These are phyloP conservation scores for Willaertia magna DNA, from an alignment of 208 protist species.

Conservation along the genomic window DNA sequence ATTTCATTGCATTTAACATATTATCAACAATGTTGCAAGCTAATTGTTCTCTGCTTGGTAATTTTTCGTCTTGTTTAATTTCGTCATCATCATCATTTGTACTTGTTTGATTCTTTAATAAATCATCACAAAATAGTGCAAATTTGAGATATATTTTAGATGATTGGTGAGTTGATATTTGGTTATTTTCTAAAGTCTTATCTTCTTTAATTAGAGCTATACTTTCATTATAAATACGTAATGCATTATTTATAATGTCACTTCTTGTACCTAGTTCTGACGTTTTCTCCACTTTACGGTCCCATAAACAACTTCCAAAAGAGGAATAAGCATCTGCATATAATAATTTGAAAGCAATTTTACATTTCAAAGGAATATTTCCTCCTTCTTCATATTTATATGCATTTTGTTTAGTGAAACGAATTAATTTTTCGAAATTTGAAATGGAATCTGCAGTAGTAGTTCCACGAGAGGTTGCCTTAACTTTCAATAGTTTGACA, in stretches of 20 bases:
- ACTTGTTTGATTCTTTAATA: slow-evolving; percentile 24
- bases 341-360: not conserved
- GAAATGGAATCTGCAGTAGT: not conserved
- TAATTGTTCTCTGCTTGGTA: not conserved
- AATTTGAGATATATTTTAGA: slow-evolving; percentile 36
- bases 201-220: not conserved
- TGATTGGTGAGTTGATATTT: not conserved
- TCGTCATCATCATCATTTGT: not conserved
- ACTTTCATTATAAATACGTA: not conserved
- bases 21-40: slow-evolving; percentile 19
- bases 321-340: not conserved
- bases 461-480: slow-evolving; percentile 18
- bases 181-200: no score
- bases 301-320: not conserved
- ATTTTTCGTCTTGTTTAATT: not conserved
- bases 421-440: not conserved
- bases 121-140: slow-evolving; percentile 38
- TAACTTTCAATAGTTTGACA: slow-evolving; percentile 39
- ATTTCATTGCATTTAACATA: slow-evolving; percentile 28
- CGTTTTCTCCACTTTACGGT: no score
- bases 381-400: not conserved
- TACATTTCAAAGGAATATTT: not conserved
- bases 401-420: not conserved
- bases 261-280: not conserved
- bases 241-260: not conserved